Percentiles rank a stretch among this genome's conserved stretches.
Evolutionary conservation across 164 flowering plant species (phyloP).

Genomic region (Umbellularia californica): DNA sequence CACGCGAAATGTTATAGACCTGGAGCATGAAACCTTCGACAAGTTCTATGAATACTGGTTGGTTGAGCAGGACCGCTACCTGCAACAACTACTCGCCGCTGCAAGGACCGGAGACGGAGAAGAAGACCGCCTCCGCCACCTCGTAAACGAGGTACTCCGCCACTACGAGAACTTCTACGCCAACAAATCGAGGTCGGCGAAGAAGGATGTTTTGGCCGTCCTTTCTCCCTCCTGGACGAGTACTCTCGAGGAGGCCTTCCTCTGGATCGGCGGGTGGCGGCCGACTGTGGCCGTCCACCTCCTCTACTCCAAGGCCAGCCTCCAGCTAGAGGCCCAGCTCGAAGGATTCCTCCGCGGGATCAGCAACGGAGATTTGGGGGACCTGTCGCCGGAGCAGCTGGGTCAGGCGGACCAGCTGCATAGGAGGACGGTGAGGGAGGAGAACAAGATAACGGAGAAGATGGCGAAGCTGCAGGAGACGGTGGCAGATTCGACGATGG

Average conservation of each 20-base stretch:
- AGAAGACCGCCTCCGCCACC: conserved; percentile 5
- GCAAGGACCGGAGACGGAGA: not conserved
- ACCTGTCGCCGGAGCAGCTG: conserved; percentile 43
- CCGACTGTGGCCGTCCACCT: conserved; percentile 67
- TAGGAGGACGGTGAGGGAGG: conserved; percentile 34
- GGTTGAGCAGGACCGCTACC: conserved; percentile 27
- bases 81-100: conserved; percentile 29
- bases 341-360: conserved; percentile 38
- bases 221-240: conserved; percentile 54
- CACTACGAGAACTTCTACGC: conserved; percentile 59
- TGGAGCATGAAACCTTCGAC: conserved; percentile 1
- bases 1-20: not conserved
- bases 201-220: conserved; percentile 36
- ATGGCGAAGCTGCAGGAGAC: conserved; percentile 55
- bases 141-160: conserved; percentile 29
- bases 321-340: conserved; percentile 46
- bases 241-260: conserved; percentile 55
- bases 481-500: conserved; percentile 50
- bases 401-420: conserved; percentile 40
- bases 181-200: conserved; percentile 33
- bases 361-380: conserved; percentile 38
- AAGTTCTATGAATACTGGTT: conserved; percentile 36
- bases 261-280: conserved; percentile 89
- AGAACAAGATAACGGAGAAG: conserved; percentile 42
- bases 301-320: conserved; percentile 62